A percentile compares a stretch with the other conserved stretches of the same genome.
phyloP scores from a whole-genome alignment of 192 early-diverging fungal species.

The Coemansia nantahalensis region DNA sequence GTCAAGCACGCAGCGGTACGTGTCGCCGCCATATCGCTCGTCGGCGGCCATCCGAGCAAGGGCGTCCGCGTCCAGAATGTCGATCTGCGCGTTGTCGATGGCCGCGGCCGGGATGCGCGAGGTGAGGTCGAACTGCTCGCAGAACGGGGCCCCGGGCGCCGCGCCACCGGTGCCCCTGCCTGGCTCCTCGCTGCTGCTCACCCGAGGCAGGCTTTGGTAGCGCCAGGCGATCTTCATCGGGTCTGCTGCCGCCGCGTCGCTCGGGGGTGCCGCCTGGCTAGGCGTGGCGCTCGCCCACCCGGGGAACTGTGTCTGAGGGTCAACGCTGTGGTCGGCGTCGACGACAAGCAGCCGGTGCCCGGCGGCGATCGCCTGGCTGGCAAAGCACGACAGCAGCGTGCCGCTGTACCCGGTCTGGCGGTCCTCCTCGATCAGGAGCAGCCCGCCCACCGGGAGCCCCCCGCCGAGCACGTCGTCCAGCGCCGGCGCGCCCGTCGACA shows the following conservation, averaged over 20 bases:
- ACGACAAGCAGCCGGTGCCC: conserved; percentile 70
- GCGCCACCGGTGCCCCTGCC: neutral
- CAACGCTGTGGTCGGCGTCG: conserved; percentile 62
- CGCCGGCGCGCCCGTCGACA: conserved; percentile 80
- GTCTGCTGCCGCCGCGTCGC: too few relatives aligned
- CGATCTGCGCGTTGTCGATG: conserved; percentile 57
- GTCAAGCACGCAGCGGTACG: conserved; percentile 41
- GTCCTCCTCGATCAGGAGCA: conserved; percentile 79
- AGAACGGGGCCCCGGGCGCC: conserved; percentile 58
- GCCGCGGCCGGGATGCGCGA: conserved; percentile 62
- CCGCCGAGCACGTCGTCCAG: conserved; percentile 87
- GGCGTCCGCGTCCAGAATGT: conserved; percentile 47
- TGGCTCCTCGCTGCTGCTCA: conserved; percentile 10
- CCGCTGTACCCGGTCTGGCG: conserved; percentile 76
- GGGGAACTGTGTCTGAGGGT: conserved; percentile 55
- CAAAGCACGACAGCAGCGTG: conserved; percentile 76
- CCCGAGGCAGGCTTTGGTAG: conserved; percentile 75
- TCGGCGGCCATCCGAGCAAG: conserved; percentile 8
- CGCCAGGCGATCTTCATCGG: conserved; percentile 92
- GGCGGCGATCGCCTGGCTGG: conserved; percentile 79
- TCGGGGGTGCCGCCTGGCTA: conserved; percentile 1
- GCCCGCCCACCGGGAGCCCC: conserved; percentile 78
- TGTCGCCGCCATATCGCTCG: conserved; percentile 16
- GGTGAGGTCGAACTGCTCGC: conserved; percentile 84
- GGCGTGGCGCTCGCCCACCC: conserved; percentile 32